A percentile compares a stretch with the other conserved stretches of the same genome.
These are phyloP conservation scores for Fusarium sterilihyphosum DNA, from an alignment of 2,329 filamentous ascomycete genomes.

Conservation along the genomic window DNA sequence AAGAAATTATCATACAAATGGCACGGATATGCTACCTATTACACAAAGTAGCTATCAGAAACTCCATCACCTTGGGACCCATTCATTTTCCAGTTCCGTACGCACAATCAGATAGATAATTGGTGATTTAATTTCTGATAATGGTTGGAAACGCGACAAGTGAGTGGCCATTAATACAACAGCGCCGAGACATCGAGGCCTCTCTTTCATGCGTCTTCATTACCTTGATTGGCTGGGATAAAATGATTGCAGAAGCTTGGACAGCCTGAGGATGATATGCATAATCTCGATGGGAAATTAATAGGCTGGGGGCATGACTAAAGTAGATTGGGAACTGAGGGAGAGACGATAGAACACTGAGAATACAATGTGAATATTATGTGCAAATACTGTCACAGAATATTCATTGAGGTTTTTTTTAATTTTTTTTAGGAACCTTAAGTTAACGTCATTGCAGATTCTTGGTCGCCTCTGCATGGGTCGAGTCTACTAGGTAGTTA, in stretches of 20 bases:
- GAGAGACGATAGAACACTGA: background rate
- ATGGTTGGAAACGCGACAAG: background rate
- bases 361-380: background rate
- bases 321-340: background rate
- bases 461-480: background rate
- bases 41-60: too few species aligned
- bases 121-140: background rate
- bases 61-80: too few species aligned
- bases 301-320: background rate
- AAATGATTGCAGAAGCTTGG: background rate
- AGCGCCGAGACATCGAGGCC: background rate
- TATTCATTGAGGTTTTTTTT: background rate
- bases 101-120: background rate
- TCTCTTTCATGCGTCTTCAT: background rate
- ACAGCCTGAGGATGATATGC: background rate
- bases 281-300: conserved; percentile 3
- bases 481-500: background rate
- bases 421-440: background rate
- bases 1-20: too few species aligned
- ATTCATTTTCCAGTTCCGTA: background rate
- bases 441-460: conserved; percentile 13
- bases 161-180: background rate
- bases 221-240: background rate
- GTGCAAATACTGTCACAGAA: background rate
- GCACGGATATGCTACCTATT: background rate